Base-by-base conservation (phyloP, 2,329 filamentous ascomycete species). In the Mycosphaerelloides madeirae region DNA sequence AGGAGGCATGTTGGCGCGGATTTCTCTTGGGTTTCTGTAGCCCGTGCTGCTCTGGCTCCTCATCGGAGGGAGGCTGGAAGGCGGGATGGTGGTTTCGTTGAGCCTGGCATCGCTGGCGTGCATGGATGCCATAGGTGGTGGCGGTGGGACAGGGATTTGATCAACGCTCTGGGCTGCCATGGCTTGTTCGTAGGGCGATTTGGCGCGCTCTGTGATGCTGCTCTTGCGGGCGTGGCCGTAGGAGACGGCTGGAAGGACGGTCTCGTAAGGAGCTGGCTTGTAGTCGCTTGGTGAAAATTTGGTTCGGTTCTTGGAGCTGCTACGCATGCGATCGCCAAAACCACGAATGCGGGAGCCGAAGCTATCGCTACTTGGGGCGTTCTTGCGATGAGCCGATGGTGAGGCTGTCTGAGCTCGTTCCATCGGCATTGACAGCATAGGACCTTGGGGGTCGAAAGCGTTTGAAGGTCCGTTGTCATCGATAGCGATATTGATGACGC, bases 271-370 rank as follows among this genome's bases (percentile, higher is more conserved):
- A 28, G 36, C 36, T 14, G 36, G 36, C 36, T 28, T 29, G 15
- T 38, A 28, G 12, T 38, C 33, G 33, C 33, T 15, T 12, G 33
- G 69, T 5, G 73, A 72, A 3, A 70, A 73, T 44, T 72, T 75
- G 43, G 68, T 67, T 19, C 76, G 68, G 31, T 72, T 74, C 42
- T 78, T 74, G 50, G 73, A 77, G 39, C 69, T 76, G 58, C 73
- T 79, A 31, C 79, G 71, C 71, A 81, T 79, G 16, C 78, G 72
- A n/a, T 76, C 76, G 3, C 76, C 74, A 15, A 81, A 68, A 43
- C 72, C 77, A 20, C 73, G 67, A 43, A 78, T 65, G 49, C 76
- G 76, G 41, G 66, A 69, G 9, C 76, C 73, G 29, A 82, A 70
- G 28, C 76, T 73, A 41, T 81, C 78, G 53, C 77, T 79, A 75